Evolutionary conservation across 352 stramenopile species (phyloP).

Genomic region (Pythium utonaiense): DNA sequence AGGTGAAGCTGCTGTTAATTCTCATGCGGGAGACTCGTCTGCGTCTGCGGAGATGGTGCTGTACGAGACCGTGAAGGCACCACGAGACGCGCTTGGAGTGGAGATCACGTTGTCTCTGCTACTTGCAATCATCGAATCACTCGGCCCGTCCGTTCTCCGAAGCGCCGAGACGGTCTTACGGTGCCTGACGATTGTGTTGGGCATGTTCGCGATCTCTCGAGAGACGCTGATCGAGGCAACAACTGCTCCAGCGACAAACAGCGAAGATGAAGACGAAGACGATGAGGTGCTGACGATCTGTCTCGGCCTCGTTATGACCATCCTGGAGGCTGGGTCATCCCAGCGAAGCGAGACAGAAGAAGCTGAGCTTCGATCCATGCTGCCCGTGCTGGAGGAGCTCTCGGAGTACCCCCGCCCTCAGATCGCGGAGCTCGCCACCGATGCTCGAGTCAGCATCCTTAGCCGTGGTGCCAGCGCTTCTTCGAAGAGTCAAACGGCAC

Average conservation of each 20-base stretch:
- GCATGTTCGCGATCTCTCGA: conserved; percentile 40
- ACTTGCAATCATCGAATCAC: conserved; percentile 63
- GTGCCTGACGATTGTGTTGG: conserved; percentile 67
- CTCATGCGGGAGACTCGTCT: not conserved
- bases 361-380: conserved; percentile 47
- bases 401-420: conserved; percentile 51
- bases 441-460: conserved; percentile 63
- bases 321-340: conserved; percentile 61
- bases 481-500: not conserved
- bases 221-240: conserved; percentile 10
- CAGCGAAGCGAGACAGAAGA: conserved; percentile 52
- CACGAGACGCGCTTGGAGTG: conserved; percentile 31
- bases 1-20: not conserved
- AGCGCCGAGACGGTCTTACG: conserved; percentile 60
- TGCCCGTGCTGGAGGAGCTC: conserved; percentile 58
- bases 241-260: conserved; percentile 1
- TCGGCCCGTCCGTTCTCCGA: conserved; percentile 70
- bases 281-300: conserved; percentile 78
- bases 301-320: conserved; percentile 73
- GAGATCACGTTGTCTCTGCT: conserved; percentile 65
- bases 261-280: conserved; percentile 44
- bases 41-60: conserved; percentile 14
- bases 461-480: conserved; percentile 25
- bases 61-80: conserved; percentile 25
- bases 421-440: conserved; percentile 68